Conservation (phyloP, 495 filamentous ascomycete species). For the Neurospora intermedia region DNA sequence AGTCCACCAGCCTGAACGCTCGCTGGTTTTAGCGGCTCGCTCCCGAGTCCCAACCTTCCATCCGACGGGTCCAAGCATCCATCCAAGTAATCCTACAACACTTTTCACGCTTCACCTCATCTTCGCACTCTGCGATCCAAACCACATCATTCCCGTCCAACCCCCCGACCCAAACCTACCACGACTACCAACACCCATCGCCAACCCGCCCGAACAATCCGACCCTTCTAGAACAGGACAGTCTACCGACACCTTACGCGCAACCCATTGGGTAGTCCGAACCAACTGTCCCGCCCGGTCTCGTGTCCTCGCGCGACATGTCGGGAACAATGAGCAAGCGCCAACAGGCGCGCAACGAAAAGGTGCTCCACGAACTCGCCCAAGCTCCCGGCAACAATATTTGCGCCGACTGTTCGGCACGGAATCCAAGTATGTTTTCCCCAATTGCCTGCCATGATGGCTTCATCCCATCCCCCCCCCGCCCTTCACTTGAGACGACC, state of each 20-base stretch:
- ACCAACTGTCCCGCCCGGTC: not conserved
- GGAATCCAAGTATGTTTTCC: conserved; percentile 74
- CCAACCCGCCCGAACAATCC: not conserved
- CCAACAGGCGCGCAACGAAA: conserved; percentile 94
- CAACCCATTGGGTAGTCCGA: not conserved
- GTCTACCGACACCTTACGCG: not conserved
- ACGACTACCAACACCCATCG: not conserved
- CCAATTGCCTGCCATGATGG: not conserved
- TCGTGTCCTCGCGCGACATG: conserved; percentile 27
- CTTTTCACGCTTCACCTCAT: not conserved
- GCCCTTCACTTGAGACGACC: not conserved
- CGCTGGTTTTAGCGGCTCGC: not conserved
- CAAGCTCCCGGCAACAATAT: conserved; percentile 86
- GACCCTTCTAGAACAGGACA: not conserved
- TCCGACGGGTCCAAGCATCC: not conserved
- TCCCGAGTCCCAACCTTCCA: not conserved
- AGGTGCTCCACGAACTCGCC: conserved; percentile 79
- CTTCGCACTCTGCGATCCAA: not conserved
- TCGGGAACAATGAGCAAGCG: conserved; percentile 64
- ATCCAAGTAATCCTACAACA: not conserved
- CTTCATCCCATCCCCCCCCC: not conserved
- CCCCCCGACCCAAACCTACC: not conserved
- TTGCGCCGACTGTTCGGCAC: conserved; percentile 85
- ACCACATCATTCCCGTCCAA: not conserved
- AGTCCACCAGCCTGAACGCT: not conserved